A percentile compares a stretch with the other conserved stretches of the same genome.
phyloP scores from a whole-genome alignment of 345 rosid species.

The Populus euphratica region DNA sequence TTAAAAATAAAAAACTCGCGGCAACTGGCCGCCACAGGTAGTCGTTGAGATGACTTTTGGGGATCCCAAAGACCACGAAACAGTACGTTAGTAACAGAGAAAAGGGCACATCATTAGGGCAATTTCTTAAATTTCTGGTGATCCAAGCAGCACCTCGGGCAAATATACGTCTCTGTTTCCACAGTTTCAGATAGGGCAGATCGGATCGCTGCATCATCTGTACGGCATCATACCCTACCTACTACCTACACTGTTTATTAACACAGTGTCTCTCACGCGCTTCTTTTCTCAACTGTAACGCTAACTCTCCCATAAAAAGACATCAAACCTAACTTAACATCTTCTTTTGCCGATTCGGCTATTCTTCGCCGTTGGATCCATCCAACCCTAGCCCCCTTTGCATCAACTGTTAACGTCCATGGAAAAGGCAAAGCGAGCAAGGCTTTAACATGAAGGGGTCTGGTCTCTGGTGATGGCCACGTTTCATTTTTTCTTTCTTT shows the following conservation, averaged over 20 bases:
- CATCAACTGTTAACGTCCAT: not conserved
- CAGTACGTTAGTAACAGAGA: too few relatives aligned
- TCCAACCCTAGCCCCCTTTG: not conserved
- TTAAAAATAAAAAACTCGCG: too few relatives aligned
- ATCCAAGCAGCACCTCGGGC: not conserved
- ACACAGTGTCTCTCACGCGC: constrained; percentile 25
- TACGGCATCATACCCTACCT: constrained; percentile 8
- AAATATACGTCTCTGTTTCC: not conserved
- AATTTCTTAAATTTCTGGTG: not conserved
- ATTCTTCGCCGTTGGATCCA: constrained; percentile 33
- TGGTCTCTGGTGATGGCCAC: too few relatives aligned
- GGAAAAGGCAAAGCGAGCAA: not conserved
- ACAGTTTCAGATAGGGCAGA: constrained; percentile 4
- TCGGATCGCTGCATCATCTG: not conserved
- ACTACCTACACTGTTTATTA: not conserved
- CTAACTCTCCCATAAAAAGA: not conserved
- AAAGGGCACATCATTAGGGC: too few relatives aligned
- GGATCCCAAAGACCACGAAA: too few relatives aligned
- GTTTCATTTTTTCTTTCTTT: too few relatives aligned
- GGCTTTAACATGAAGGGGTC: too few relatives aligned
- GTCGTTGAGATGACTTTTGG: too few relatives aligned
- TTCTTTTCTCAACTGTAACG: not conserved
- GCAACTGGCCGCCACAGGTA: too few relatives aligned
- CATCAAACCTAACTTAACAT: not conserved
- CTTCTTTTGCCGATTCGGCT: not conserved